phyloP scores from a whole-genome alignment of 2,329 filamentous ascomycete genomes.

The Sarocladium oryzae region DNA sequence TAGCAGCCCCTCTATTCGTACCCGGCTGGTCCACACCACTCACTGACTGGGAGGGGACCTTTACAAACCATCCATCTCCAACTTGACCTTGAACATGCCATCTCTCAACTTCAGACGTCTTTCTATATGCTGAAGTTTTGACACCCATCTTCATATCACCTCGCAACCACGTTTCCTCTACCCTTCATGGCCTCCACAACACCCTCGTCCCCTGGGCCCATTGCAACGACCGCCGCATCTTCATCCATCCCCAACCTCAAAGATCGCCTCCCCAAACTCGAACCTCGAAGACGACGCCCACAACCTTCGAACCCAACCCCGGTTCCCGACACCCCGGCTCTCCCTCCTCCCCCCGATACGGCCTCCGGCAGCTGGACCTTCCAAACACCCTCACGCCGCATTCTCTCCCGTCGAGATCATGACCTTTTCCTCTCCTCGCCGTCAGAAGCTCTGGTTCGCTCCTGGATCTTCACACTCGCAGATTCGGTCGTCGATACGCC shows the following conservation, averaged over 20 bases:
- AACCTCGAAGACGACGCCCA: slow-evolving; percentile 53
- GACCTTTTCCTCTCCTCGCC: slow-evolving; percentile 72
- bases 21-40: no score
- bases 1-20: background rate
- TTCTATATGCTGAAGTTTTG: no score
- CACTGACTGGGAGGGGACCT: background rate
- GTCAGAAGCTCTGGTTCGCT: slow-evolving; percentile 67
- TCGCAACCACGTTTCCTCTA: background rate
- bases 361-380: slow-evolving; percentile 48
- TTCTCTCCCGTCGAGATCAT: slow-evolving; percentile 76
- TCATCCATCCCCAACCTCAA: slow-evolving; percentile 30
- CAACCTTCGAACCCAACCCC: slow-evolving; percentile 50
- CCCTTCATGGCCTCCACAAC: slow-evolving; percentile 11
- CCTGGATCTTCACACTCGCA: slow-evolving; percentile 81
- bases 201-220: slow-evolving; percentile 7
- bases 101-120: no score
- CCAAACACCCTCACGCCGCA: slow-evolving; percentile 65
- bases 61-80: background rate
- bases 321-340: slow-evolving; percentile 66
- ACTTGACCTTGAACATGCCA: background rate
- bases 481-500: slow-evolving; percentile 71
- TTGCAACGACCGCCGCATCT: slow-evolving; percentile 9
- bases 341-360: slow-evolving; percentile 59
- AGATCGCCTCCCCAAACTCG: slow-evolving; percentile 58
- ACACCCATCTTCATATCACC: no score